phyloP scores from a whole-genome alignment of 2,329 filamentous ascomycete species.

The Scopulariopsis brevicaulis region DNA sequence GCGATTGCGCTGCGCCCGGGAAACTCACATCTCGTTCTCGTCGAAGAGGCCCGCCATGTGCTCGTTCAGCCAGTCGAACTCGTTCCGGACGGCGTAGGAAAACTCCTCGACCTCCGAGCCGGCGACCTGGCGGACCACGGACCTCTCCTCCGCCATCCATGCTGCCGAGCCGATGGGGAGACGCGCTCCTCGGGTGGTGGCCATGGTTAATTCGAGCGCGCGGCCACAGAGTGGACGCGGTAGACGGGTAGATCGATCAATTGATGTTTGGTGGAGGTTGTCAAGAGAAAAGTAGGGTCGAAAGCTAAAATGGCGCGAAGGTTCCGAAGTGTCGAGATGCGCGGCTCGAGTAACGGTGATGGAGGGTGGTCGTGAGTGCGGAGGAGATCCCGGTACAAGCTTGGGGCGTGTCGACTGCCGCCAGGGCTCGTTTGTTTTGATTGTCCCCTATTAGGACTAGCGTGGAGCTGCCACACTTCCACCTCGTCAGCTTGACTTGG shows the following conservation, averaged over 20 bases:
- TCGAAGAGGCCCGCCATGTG: slow-evolving; percentile 94
- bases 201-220: slow-evolving; percentile 10
- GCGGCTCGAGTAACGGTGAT: background rate
- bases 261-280: background rate
- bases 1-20: background rate
- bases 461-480: background rate
- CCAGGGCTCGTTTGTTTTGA: slow-evolving; percentile 5
- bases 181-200: slow-evolving; percentile 39
- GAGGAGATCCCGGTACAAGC: slow-evolving; percentile 1
- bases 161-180: slow-evolving; percentile 66
- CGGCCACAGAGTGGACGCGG: slow-evolving; percentile 6
- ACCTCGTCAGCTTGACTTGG: background rate
- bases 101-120: slow-evolving; percentile 86
- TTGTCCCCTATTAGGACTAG: slow-evolving; percentile 1
- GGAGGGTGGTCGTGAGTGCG: slow-evolving; percentile 6
- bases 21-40: slow-evolving; percentile 64
- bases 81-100: slow-evolving; percentile 80
- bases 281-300: background rate
- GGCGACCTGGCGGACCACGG: slow-evolving; percentile 64
- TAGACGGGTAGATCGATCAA: background rate
- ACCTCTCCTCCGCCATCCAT: slow-evolving; percentile 80
- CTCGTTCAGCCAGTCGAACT: slow-evolving; percentile 96
- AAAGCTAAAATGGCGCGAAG: slow-evolving; percentile 5
- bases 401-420: slow-evolving; percentile 3
- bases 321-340: background rate